Evolutionary conservation across 495 filamentous ascomycete genomes (phyloP).

Genomic region (Xylaria palmicola): DNA sequence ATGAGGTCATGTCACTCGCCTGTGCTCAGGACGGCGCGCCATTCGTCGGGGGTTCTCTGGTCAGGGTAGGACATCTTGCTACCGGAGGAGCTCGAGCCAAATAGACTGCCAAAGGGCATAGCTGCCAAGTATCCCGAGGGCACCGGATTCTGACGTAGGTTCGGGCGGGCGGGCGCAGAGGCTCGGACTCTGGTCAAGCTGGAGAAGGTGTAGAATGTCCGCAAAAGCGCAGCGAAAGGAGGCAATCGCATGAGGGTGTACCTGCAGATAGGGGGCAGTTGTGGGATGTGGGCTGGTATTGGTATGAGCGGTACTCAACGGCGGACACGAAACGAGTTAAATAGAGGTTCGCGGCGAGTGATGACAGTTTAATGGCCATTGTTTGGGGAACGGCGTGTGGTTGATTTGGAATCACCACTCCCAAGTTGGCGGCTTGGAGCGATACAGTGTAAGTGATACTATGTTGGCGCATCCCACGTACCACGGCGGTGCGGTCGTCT

Average conservation of each 20-base stretch:
- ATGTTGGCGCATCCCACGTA: no score
- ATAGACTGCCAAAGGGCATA: slow-evolving; percentile 73
- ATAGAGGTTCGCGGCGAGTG: neutral
- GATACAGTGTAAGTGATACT: neutral
- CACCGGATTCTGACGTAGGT: slow-evolving; percentile 11
- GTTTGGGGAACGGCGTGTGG: neutral
- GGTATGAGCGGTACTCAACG: neutral
- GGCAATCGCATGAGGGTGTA: slow-evolving; percentile 54
- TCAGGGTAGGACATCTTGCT: slow-evolving; percentile 76
- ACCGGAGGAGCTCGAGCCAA: slow-evolving; percentile 56
- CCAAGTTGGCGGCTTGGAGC: neutral
- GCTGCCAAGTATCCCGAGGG: slow-evolving; percentile 40
- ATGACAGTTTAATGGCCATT: slow-evolving; percentile 8
- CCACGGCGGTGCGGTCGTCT: no score
- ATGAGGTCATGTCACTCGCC: slow-evolving; percentile 48
- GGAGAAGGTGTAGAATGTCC: slow-evolving; percentile 45
- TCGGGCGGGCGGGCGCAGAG: slow-evolving; percentile 23
- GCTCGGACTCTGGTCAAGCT: slow-evolving; percentile 33
- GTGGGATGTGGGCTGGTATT: neutral
- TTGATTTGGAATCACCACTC: slow-evolving; percentile 14
- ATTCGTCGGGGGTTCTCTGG: slow-evolving; percentile 77
- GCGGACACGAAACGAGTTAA: neutral
- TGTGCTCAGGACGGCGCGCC: slow-evolving; percentile 77
- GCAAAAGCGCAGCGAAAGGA: slow-evolving; percentile 50
- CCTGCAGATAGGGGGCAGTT: neutral